Percentiles rank a stretch among this genome's conserved stretches.
Evolutionary conservation across 2,329 filamentous ascomycete species (phyloP).

Genomic region (Proliferodiscus dingleyae): DNA sequence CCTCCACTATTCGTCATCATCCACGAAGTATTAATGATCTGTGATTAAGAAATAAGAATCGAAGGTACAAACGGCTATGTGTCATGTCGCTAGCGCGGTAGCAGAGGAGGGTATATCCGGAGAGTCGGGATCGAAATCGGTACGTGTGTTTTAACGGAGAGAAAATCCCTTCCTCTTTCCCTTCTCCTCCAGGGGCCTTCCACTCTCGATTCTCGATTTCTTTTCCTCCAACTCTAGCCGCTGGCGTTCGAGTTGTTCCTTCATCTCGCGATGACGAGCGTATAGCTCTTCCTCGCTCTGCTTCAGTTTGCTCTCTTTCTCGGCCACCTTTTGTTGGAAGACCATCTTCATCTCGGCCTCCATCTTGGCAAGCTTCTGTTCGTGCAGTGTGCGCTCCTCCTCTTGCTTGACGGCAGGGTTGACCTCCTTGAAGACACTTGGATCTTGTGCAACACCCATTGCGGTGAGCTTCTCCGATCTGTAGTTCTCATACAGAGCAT

Average conservation of each 20-base stretch:
- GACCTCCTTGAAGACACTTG: conserved; percentile 99
- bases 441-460: conserved; percentile 98
- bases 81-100: conserved; percentile 23
- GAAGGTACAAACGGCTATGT: conserved; percentile 28
- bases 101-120: conserved; percentile 20
- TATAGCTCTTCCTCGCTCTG: conserved; percentile 99
- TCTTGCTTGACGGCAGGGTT: conserved; percentile 99
- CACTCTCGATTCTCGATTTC: conserved; percentile 92
- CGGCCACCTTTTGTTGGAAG: conserved; percentile 99
- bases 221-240: conserved; percentile 95
- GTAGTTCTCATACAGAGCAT: conserved; percentile 98
- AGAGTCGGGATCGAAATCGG: conserved; percentile 4
- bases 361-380: conserved; percentile 99
- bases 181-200: conserved; percentile 94
- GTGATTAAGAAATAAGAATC: conserved; percentile 33
- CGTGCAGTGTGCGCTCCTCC: conserved; percentile 94
- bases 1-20: conserved; percentile 17
- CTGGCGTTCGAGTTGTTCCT: conserved; percentile 96
- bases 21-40: conserved; percentile 29
- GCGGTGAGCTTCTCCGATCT: conserved; percentile 97
- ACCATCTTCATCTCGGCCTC: conserved; percentile 99
- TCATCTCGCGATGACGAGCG: conserved; percentile 98
- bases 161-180: conserved; percentile 99
- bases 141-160: conserved; percentile 64
- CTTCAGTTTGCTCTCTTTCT: conserved; percentile 99